Evolutionary conservation across 202 grass and related monocot species (phyloP).

Genomic region (Setaria viridis): DNA sequence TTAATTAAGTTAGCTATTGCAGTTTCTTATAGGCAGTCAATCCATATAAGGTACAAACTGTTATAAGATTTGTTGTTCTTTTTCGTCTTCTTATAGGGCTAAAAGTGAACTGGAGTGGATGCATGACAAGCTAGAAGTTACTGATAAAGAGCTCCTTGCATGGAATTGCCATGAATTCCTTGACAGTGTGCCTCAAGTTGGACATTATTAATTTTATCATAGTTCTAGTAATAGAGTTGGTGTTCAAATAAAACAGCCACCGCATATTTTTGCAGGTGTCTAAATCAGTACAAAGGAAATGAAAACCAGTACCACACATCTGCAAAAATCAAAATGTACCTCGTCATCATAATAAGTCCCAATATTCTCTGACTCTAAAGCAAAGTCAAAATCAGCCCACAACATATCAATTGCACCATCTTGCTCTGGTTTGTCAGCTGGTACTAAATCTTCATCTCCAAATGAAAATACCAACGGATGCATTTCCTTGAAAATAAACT

Average conservation of each 20-base stretch:
- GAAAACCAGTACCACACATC: constrained; percentile 30
- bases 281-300: constrained; percentile 36
- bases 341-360: constrained; percentile 79
- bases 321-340: constrained; percentile 52
- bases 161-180: neutral
- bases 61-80: neutral
- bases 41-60: neutral
- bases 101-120: neutral
- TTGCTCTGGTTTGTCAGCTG: constrained; percentile 55
- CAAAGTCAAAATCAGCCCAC: constrained; percentile 92
- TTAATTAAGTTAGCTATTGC: neutral
- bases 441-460: constrained; percentile 57
- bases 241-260: constrained; percentile 12
- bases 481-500: constrained; percentile 61
- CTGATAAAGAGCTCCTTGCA: neutral
- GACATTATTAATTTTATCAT: constrained; percentile 7
- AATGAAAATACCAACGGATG: constrained; percentile 77
- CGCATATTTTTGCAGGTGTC: neutral
- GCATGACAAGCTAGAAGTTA: neutral
- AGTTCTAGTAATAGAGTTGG: constrained; percentile 3
- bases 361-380: constrained; percentile 79
- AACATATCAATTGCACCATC: constrained; percentile 56
- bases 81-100: neutral
- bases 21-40: neutral
- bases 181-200: neutral